Evolutionary conservation across 306 rosid genomes (phyloP).

Genomic region (Ammopiptanthus mongolicus): DNA sequence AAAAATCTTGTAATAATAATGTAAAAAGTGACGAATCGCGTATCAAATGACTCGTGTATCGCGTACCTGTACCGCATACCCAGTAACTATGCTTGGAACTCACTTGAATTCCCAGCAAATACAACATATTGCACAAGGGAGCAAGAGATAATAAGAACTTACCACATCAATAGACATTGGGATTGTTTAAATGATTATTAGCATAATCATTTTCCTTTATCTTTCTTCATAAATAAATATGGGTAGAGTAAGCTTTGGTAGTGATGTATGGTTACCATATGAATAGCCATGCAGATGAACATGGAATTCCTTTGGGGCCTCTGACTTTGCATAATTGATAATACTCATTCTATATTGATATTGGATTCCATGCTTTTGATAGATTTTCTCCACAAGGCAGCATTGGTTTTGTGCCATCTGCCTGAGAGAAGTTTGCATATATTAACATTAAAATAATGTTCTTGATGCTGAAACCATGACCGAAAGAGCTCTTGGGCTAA

Average conservation of each 20-base stretch:
- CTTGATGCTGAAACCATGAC: constrained; percentile 41
- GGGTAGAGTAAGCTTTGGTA: background rate
- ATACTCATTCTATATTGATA: background rate
- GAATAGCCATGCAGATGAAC: constrained; percentile 10
- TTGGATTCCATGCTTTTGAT: constrained; percentile 23
- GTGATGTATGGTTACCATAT: background rate
- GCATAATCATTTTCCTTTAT: background rate
- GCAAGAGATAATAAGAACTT: background rate
- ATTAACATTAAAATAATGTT: constrained; percentile 21
- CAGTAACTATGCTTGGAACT: no score
- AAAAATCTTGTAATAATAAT: no score
- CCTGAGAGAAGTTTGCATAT: constrained; percentile 17
- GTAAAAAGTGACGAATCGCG: no score
- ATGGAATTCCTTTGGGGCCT: background rate
- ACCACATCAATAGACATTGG: background rate
- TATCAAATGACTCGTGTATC: no score
- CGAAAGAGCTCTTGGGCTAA: constrained; percentile 28
- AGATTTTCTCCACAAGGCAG: constrained; percentile 2
- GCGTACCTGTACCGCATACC: no score
- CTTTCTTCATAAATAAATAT: background rate
- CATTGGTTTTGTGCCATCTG: constrained; percentile 20
- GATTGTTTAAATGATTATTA: background rate
- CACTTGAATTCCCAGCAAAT: background rate
- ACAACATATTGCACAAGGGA: background rate
- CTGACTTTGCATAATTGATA: constrained; percentile 34